These are phyloP conservation scores for Solanum aculeatissimum DNA, from an alignment of 305 asterid genomes.

Conservation along the genomic window DNA sequence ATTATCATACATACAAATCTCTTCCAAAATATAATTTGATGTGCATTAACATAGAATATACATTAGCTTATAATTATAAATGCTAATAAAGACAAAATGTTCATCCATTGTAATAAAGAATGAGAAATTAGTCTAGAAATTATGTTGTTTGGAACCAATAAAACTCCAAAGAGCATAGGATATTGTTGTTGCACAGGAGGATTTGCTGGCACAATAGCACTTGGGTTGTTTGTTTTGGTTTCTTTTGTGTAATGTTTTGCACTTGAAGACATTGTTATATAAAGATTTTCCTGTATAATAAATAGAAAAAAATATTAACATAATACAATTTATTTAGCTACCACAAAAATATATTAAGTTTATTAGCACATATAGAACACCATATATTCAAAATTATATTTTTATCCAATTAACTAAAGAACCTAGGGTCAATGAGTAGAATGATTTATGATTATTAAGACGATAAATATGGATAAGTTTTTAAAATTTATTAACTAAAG, in stretches of 20 bases:
- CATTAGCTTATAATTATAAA: no score
- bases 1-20: not conserved
- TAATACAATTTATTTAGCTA: not conserved
- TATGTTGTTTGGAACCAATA: not conserved
- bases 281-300: not conserved
- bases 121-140: not conserved
- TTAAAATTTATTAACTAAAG: not conserved
- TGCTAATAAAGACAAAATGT: no score
- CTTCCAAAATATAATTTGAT: not conserved
- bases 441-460: not conserved
- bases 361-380: not conserved
- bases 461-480: not conserved
- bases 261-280: not conserved
- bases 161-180: not conserved
- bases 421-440: not conserved
- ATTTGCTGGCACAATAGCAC: not conserved
- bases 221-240: not conserved
- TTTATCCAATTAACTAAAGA: not conserved
- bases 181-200: not conserved
- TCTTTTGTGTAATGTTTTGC: not conserved
- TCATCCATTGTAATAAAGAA: no score
- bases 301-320: not conserved
- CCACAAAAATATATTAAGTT: not conserved
- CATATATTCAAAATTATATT: not conserved
- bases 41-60: no score